Base-by-base conservation (phyloP, 192 early-diverging fungal species). In the Linderina pennispora region DNA sequence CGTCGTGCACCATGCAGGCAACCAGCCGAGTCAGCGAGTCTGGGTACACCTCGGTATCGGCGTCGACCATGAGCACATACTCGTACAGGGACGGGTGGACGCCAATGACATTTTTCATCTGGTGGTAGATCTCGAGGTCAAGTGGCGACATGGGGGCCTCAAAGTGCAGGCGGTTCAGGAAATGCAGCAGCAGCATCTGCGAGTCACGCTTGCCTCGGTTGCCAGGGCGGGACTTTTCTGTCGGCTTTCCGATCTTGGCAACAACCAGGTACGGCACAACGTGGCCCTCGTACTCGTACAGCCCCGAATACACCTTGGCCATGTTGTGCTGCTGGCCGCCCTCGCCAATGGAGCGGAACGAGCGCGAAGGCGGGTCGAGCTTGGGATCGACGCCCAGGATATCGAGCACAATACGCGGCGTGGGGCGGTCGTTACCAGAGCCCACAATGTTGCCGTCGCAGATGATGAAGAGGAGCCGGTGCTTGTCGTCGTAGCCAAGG, bases 141-240 rank as follows among this genome's bases (percentile, higher is more conserved):
- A 98, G 74, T 7, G 91, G 89, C 40, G 81, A 76, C 93, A 98
- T 96, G 28, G 82, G 75, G 23, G 83, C 58, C 46, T 94, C 87
- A 69, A 89, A 94, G 62, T 94, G 89, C 23, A 98, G 92, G 45
- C 83, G 81, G 58, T 84, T 91, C 35, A 98, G 67, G 77, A 95
- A 98, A 39, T 80, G 77, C 85, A 98, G 91, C 42, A 93, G 66
- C 40, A 96, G 80, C 54, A 98, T 77, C 72, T 98, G 95, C 28
- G 95, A 97, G 72, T 98, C 95, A 43, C 95, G 91, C 67, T 98
- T 98, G 49, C 95, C 95, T 43, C 93, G 78, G 65, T 98, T 98
- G 23, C 95, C 95, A 20, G 94, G 92, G n/a, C 83, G 80, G 25
- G 74, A 76, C 18, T 82, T 77, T 62, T 97, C 94, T 21, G 74